Conservation (phyloP, 2,329 filamentous ascomycete genomes). For the Phialophora macrospora region DNA sequence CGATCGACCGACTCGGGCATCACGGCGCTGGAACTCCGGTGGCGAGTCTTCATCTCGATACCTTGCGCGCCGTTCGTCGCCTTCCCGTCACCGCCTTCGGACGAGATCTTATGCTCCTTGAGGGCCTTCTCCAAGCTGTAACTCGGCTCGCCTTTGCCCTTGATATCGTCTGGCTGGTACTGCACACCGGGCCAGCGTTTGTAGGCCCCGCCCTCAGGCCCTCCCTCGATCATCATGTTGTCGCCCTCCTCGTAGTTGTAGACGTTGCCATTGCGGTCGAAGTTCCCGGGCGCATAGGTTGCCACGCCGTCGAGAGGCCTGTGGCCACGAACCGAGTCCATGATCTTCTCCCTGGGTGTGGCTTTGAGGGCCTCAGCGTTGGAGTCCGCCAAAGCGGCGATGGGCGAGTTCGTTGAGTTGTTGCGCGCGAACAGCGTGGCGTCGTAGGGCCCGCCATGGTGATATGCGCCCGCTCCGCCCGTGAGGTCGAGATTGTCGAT, state of each 20-base stretch:
- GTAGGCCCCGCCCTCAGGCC: slow-evolving; percentile 73
- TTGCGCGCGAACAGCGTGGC: slow-evolving; percentile 78
- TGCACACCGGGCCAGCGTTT: slow-evolving; percentile 69
- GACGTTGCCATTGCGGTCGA: slow-evolving; percentile 69
- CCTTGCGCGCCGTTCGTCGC: slow-evolving; percentile 27
- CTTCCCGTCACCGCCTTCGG: slow-evolving; percentile 20
- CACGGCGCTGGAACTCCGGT: slow-evolving; percentile 21
- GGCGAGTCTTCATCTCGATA: slow-evolving; percentile 37
- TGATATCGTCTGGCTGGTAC: slow-evolving; percentile 77
- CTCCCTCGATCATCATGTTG: slow-evolving; percentile 77
- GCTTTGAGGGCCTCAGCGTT: slow-evolving; percentile 80
- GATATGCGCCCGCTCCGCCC: slow-evolving; percentile 49
- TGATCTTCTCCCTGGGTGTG: slow-evolving; percentile 77
- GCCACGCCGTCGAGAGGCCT: slow-evolving; percentile 82
- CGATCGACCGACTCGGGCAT: slow-evolving; percentile 14
- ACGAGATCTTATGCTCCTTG: slow-evolving; percentile 60
- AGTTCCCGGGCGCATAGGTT: slow-evolving; percentile 71
- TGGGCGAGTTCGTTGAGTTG: slow-evolving; percentile 63
- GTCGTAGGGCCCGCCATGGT: slow-evolving; percentile 91
- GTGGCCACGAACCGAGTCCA: slow-evolving; percentile 73
- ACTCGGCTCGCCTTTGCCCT: slow-evolving; percentile 80
- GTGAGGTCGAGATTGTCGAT: slow-evolving; percentile 77
- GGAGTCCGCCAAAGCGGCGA: slow-evolving; percentile 74
- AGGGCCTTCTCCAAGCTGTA: slow-evolving; percentile 71
- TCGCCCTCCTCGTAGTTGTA: slow-evolving; percentile 85